Conservation (phyloP, 148 eudicot genomes). For the Fagopyrum homotropicum region DNA sequence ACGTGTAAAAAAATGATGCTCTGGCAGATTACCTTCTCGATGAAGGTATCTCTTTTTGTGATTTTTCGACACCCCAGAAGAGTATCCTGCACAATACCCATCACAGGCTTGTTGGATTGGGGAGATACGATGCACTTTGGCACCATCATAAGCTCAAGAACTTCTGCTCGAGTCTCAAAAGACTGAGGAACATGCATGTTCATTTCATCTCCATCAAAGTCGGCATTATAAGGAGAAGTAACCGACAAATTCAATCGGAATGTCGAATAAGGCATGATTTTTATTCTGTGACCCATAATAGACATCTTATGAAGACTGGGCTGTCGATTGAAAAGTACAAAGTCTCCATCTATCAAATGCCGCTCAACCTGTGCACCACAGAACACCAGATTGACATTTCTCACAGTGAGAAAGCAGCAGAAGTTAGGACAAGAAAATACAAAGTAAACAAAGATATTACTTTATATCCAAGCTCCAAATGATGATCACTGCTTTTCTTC, state of each 20-base stretch:
- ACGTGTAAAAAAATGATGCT: not conserved
- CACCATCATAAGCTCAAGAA: constrained; percentile 96
- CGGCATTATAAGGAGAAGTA: constrained; percentile 98
- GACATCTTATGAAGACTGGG: constrained; percentile 99
- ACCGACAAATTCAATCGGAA: constrained; percentile 90
- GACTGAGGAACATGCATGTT: constrained; percentile 99
- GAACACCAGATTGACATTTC: not conserved
- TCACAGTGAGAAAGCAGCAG: not conserved
- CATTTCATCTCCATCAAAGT: constrained; percentile 99
- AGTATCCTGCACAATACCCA: constrained; percentile 99
- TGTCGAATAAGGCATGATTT: constrained; percentile 98
- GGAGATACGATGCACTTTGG: constrained; percentile 99
- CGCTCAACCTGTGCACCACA: constrained; percentile 68
- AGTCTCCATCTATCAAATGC: constrained; percentile 94
- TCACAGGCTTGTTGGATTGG: constrained; percentile 90
- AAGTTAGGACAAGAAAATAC: not conserved
- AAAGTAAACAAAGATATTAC: constrained; percentile 22
- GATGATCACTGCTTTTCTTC: constrained; percentile 97
- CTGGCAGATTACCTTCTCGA: constrained; percentile 65
- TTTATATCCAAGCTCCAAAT: constrained; percentile 97
- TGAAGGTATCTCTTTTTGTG: constrained; percentile 94
- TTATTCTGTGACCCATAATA: constrained; percentile 95
- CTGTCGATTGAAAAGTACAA: constrained; percentile 93
- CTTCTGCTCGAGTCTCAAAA: constrained; percentile 98
- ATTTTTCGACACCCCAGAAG: constrained; percentile 95